Conservation (phyloP, 306 rosid genomes). For the Carpinus viminea region DNA sequence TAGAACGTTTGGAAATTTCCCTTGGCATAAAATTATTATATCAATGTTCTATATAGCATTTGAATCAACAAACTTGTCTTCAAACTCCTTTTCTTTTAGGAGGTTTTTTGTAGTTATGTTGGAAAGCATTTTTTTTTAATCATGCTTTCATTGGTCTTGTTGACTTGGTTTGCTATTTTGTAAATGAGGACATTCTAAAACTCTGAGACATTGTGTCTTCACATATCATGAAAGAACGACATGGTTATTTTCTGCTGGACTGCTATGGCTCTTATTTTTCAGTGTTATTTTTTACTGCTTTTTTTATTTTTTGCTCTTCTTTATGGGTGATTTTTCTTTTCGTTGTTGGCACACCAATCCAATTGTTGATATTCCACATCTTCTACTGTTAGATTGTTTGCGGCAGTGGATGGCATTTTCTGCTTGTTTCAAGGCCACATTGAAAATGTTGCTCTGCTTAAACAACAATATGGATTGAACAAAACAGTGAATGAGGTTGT, state of each 20-base stretch:
- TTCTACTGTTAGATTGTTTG: conserved; percentile 63
- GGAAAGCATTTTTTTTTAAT: too few species aligned
- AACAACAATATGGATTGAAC: conserved; percentile 95
- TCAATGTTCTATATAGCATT: not conserved
- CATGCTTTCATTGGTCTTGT: not conserved
- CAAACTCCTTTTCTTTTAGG: too few species aligned
- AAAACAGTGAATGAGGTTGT: conserved; percentile 84
- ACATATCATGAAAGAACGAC: not conserved
- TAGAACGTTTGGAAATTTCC: not conserved
- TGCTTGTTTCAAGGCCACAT: conserved; percentile 96
- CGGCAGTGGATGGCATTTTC: conserved; percentile 97
- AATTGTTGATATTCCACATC: conserved; percentile 1
- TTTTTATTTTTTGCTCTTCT: not conserved
- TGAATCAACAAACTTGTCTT: not conserved
- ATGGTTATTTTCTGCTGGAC: not conserved
- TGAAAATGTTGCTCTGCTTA: conserved; percentile 77
- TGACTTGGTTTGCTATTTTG: not conserved
- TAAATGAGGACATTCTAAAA: not conserved
- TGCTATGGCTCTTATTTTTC: not conserved
- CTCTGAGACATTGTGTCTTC: not conserved
- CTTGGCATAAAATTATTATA: not conserved
- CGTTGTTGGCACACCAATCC: not conserved
- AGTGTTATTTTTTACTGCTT: not conserved
- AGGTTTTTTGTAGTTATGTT: too few species aligned
- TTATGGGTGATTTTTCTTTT: not conserved